Evolutionary conservation across 2,329 filamentous ascomycete genomes (phyloP).

Genomic region (Ophiocordyceps robertsii): DNA sequence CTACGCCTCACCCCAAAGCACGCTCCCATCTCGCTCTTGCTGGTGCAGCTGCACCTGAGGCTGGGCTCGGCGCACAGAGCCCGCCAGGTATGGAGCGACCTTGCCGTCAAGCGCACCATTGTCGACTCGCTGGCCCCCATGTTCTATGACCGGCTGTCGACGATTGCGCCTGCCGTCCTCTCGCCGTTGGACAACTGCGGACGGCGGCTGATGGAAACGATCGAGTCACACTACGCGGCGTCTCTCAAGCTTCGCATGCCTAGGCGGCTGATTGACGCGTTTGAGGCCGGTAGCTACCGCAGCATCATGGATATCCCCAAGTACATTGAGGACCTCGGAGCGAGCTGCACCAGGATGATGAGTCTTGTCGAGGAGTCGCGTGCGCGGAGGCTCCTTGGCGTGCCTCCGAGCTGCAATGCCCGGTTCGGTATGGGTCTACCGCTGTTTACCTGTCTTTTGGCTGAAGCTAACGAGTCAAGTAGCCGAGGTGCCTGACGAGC

Average conservation of each 20-base stretch:
- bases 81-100: conserved; percentile 32
- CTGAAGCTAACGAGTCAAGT: conserved; percentile 4
- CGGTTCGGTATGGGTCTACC: conserved; percentile 29
- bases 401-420: conserved; percentile 25
- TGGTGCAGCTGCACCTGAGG: conserved; percentile 37
- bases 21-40: conserved; percentile 31
- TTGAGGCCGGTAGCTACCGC: conserved; percentile 35
- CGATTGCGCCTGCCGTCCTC: conserved; percentile 29
- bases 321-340: conserved; percentile 28
- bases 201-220: conserved; percentile 24
- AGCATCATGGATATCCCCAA: conserved; percentile 33
- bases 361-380: conserved; percentile 37
- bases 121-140: conserved; percentile 41
- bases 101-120: conserved; percentile 43
- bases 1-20: conserved; percentile 30
- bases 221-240: conserved; percentile 30
- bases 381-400: conserved; percentile 28
- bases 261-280: conserved; percentile 28
- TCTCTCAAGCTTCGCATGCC: conserved; percentile 34
- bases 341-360: conserved; percentile 39
- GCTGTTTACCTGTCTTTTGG: neutral
- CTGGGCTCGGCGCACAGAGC: conserved; percentile 35
- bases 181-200: conserved; percentile 17
- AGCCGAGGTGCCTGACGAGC: conserved; percentile 29
- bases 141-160: conserved; percentile 42